phyloP scores from a whole-genome alignment of 306 rosid genomes.

The Prunus fruticosa region DNA sequence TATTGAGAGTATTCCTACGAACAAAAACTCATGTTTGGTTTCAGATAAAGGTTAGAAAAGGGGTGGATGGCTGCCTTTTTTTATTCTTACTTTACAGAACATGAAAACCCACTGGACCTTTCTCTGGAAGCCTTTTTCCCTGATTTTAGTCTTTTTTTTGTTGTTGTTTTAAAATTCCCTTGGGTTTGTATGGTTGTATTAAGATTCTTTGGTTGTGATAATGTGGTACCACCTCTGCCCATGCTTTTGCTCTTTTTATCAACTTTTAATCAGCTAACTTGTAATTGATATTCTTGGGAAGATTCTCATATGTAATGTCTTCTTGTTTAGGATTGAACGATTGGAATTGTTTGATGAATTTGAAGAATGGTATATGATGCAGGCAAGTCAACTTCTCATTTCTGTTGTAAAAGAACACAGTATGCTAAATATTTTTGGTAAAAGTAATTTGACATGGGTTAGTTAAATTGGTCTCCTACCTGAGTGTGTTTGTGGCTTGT shows the following conservation, averaged over 20 bases:
- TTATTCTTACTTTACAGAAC: conserved; percentile 1
- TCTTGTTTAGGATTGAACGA: conserved; percentile 76
- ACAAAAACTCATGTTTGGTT: not conserved
- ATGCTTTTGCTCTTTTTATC: conserved; percentile 13
- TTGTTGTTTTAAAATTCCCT: conserved; percentile 6
- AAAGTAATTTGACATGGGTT: conserved; percentile 8
- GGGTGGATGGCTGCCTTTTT: not conserved
- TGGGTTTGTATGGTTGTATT: not conserved
- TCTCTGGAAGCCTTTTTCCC: conserved; percentile 14
- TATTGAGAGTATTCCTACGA: not conserved
- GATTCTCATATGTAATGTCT: conserved; percentile 34
- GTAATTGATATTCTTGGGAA: conserved; percentile 19
- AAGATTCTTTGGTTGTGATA: conserved; percentile 12
- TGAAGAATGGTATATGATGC: conserved; percentile 99
- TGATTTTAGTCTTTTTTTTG: not conserved
- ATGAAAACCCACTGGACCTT: conserved; percentile 4
- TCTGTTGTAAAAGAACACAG: conserved; percentile 18
- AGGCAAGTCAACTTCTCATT: conserved; percentile 49
- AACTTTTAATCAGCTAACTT: conserved; percentile 27
- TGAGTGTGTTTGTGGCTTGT: not conserved
- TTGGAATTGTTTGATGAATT: conserved; percentile 93
- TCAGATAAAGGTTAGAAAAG: conserved; percentile 3
- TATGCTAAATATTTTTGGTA: conserved; percentile 17
- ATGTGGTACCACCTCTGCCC: conserved; percentile 28
- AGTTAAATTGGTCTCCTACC: not conserved